Conservation (phyloP, 2,329 filamentous ascomycete genomes). For the Penicillium sp. region DNA sequence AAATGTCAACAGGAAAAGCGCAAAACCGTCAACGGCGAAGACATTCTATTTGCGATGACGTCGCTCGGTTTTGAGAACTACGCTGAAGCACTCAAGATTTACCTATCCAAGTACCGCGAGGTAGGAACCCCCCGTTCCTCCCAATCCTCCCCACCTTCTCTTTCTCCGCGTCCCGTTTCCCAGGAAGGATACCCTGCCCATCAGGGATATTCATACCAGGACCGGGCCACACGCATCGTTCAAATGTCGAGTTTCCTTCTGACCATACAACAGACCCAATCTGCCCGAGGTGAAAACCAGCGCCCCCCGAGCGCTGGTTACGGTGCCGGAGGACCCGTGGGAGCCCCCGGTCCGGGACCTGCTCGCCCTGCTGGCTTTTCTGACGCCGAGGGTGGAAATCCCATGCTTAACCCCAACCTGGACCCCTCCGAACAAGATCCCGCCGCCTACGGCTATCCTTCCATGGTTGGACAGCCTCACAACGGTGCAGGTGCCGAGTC, state of each 20-base stretch:
- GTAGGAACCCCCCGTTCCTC: slow-evolving; percentile 61
- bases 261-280: slow-evolving; percentile 68
- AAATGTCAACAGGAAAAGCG: slow-evolving; percentile 99
- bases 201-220: not conserved
- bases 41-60: slow-evolving; percentile 98
- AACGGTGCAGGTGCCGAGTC: slow-evolving; percentile 50
- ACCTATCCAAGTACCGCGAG: slow-evolving; percentile 95
- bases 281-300: slow-evolving; percentile 68
- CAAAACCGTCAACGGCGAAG: slow-evolving; percentile 98
- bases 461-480: slow-evolving; percentile 49
- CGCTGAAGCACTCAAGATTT: slow-evolving; percentile 95
- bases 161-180: too few species aligned
- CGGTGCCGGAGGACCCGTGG: slow-evolving; percentile 41
- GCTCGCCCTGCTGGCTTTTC: slow-evolving; percentile 37
- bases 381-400: slow-evolving; percentile 46
- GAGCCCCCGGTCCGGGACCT: slow-evolving; percentile 29
- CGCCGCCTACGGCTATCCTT: slow-evolving; percentile 47
- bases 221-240: not conserved
- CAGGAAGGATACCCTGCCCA: not conserved
- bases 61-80: slow-evolving; percentile 99
- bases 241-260: slow-evolving; percentile 24
- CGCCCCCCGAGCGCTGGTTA: slow-evolving; percentile 55
- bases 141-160: not conserved
- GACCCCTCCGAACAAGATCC: slow-evolving; percentile 49
- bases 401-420: slow-evolving; percentile 46